These are phyloP conservation scores for Plectranthus barbatus DNA, from an alignment of 257 asterid genomes.

Conservation along the genomic window DNA sequence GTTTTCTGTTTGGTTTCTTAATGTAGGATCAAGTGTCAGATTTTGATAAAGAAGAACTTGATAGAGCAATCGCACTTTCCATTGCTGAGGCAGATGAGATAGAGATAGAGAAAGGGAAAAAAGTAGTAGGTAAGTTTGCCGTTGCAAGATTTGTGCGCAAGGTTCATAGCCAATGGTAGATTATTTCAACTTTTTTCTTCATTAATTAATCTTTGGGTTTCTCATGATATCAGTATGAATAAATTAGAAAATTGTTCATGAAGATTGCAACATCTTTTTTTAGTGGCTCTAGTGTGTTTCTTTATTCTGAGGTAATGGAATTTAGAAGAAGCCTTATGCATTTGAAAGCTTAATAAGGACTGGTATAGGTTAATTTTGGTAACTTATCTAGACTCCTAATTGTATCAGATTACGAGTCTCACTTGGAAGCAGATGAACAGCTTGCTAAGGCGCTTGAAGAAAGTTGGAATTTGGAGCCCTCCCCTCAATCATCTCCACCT, in stretches of 20 bases:
- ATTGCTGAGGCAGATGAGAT: slow-evolving; percentile 66
- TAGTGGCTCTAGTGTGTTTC: background rate
- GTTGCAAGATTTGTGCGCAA: slow-evolving; percentile 1
- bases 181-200: slow-evolving; percentile 13
- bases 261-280: background rate
- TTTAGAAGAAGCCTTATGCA: background rate
- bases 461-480: slow-evolving; percentile 66
- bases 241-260: background rate
- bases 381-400: background rate
- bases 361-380: background rate
- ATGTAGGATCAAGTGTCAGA: slow-evolving; percentile 69
- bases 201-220: background rate
- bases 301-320: background rate
- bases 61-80: slow-evolving; percentile 82
- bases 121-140: slow-evolving; percentile 54
- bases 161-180: slow-evolving; percentile 11
- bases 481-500: slow-evolving; percentile 40
- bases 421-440: slow-evolving; percentile 80
- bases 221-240: slow-evolving; percentile 2
- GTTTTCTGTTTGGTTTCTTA: slow-evolving; percentile 13
- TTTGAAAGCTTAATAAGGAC: background rate
- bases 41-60: slow-evolving; percentile 79
- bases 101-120: slow-evolving; percentile 73
- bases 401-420: slow-evolving; percentile 48
- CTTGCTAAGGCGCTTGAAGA: slow-evolving; percentile 93